A percentile compares a stretch with the other conserved stretches of the same genome.
Evolutionary conservation across 352 stramenopile species (phyloP).

Genomic region (Pythium brachiatum): DNA sequence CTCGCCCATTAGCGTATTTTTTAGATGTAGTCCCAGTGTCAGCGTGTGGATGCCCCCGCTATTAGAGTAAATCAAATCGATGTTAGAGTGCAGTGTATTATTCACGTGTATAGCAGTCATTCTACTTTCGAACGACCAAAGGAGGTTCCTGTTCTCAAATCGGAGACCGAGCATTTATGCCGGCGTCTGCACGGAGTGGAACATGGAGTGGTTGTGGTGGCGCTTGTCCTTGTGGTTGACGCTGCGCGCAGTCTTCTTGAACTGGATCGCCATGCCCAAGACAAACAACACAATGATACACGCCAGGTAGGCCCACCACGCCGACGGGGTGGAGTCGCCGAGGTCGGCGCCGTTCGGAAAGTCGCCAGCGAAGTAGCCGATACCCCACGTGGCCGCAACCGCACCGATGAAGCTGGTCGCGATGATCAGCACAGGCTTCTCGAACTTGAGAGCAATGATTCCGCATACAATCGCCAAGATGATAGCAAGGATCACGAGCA

Average conservation of each 20-base stretch:
- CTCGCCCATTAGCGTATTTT: too few relatives aligned
- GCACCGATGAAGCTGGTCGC: slow-evolving; percentile 49
- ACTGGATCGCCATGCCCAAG: slow-evolving; percentile 33
- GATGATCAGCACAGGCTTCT: slow-evolving; percentile 55
- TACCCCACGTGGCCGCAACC: slow-evolving; percentile 36
- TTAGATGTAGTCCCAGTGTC: too few relatives aligned
- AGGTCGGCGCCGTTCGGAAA: slow-evolving; percentile 58
- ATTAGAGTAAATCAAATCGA: too few relatives aligned
- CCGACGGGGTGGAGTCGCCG: slow-evolving; percentile 24
- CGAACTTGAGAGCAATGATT: slow-evolving; percentile 42
- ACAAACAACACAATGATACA: slow-evolving; percentile 31
- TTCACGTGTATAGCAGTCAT: too few relatives aligned
- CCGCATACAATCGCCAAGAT: slow-evolving; percentile 35
- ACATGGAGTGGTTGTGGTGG: neutral
- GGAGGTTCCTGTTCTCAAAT: too few relatives aligned
- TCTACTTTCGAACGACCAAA: too few relatives aligned
- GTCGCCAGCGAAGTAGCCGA: slow-evolving; percentile 56
- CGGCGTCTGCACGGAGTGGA: neutral
- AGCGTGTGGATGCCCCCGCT: too few relatives aligned
- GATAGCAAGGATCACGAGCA: slow-evolving; percentile 49
- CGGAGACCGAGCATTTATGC: too few relatives aligned
- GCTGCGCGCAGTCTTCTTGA: slow-evolving; percentile 27
- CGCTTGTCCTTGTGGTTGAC: slow-evolving; percentile 7
- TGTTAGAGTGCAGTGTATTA: too few relatives aligned
- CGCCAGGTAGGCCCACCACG: slow-evolving; percentile 44